phyloP scores from a whole-genome alignment of 176 grass and related monocot species.

The Avena eriantha region DNA sequence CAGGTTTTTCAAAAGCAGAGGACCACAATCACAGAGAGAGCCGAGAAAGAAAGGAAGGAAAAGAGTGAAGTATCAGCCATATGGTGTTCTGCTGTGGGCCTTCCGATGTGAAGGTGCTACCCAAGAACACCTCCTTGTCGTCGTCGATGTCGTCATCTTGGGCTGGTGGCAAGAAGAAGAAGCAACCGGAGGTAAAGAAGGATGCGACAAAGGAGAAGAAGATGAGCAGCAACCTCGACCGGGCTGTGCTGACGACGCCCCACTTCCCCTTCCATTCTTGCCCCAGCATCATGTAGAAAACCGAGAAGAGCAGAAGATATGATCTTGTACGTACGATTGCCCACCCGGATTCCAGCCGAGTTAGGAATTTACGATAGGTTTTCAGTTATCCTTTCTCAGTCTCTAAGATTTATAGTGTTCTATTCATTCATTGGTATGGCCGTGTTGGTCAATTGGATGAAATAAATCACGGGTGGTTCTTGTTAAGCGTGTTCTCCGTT shows the following conservation, averaged over 20 bases:
- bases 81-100: constrained; percentile 39
- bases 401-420: too few relatives aligned
- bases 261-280: constrained; percentile 34
- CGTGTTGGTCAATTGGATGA: too few relatives aligned
- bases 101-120: constrained; percentile 44
- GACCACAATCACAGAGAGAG: not conserved
- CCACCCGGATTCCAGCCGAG: too few relatives aligned
- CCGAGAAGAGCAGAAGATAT: not conserved
- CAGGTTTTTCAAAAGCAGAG: not conserved
- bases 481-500: too few relatives aligned
- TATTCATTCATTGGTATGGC: too few relatives aligned
- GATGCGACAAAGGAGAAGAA: not conserved
- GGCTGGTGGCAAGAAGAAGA: not conserved
- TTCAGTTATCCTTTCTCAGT: too few relatives aligned
- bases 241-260: not conserved
- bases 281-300: not conserved
- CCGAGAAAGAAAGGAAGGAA: not conserved
- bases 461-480: too few relatives aligned
- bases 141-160: not conserved
- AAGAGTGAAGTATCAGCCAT: not conserved
- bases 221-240: constrained; percentile 28
- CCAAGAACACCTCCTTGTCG: not conserved
- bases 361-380: too few relatives aligned
- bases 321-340: too few relatives aligned
- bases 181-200: not conserved